These are phyloP conservation scores for Pichia inconspicua DNA, from an alignment of 1,139 yeast genomes.

Conservation along the genomic window DNA sequence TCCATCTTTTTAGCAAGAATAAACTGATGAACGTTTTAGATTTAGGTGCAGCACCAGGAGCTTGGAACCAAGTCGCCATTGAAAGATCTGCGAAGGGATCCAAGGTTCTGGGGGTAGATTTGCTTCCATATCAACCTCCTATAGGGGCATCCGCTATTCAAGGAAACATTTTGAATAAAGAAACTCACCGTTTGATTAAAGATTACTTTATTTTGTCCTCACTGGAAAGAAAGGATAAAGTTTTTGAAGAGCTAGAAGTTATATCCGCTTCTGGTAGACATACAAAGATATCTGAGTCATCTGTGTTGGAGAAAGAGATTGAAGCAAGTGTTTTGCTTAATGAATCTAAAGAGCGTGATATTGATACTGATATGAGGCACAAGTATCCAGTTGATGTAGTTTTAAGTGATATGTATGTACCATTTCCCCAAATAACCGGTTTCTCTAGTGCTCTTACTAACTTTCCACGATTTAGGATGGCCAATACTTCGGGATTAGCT, in stretches of 20 bases:
- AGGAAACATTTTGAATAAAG: conserved; percentile 70
- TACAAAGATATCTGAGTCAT: conserved; percentile 7
- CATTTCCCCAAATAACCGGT: conserved; percentile 57
- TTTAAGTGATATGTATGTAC: conserved; percentile 81
- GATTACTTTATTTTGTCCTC: conserved; percentile 43
- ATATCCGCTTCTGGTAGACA: conserved; percentile 7
- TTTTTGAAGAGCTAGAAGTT: conserved; percentile 9
- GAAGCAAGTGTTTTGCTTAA: conserved; percentile 2
- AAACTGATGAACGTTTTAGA: conserved; percentile 55
- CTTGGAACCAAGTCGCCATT: conserved; percentile 83
- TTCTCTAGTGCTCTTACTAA: conserved; percentile 69
- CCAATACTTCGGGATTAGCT: conserved; percentile 59
- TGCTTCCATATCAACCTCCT: conserved; percentile 73
- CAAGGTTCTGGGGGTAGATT: conserved; percentile 75
- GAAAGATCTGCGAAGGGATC: conserved; percentile 52
- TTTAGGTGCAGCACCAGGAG: conserved; percentile 93
- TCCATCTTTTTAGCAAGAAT: conserved; percentile 45
- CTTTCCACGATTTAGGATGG: conserved; percentile 70
- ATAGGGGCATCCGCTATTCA: conserved; percentile 72
- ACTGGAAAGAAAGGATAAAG: conserved; percentile 10
- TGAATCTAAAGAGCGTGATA: conserved; percentile 3
- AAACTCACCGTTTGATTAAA: conserved; percentile 55
- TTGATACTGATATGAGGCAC: conserved; percentile 1
- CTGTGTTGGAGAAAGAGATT: conserved; percentile 11
- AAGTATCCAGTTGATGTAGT: conserved; percentile 54